Percentiles rank a stretch among this genome's conserved stretches.
phyloP scores from a whole-genome alignment of 164 flowering plant species.

The Malania oleifera region DNA sequence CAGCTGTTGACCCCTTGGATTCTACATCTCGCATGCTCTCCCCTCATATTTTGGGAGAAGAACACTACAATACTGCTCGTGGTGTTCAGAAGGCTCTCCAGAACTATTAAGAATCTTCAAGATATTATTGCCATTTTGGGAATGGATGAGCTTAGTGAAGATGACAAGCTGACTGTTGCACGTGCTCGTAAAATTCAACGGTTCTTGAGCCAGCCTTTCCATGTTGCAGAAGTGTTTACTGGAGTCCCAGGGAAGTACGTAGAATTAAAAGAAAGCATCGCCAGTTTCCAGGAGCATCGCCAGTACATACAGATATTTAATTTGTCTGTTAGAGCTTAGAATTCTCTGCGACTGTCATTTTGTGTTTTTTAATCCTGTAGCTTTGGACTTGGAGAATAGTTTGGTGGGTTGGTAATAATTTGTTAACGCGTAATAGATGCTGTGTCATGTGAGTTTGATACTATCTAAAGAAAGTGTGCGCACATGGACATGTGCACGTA shows the following conservation, averaged over 20 bases:
- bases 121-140: constrained; percentile 99
- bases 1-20: constrained; percentile 94
- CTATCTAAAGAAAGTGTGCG: too few relatives aligned
- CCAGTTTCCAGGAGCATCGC: constrained; percentile 98
- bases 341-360: too few relatives aligned
- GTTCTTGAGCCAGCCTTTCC: constrained; percentile 97
- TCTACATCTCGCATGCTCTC: constrained; percentile 98
- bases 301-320: too few relatives aligned
- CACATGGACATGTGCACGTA: too few relatives aligned
- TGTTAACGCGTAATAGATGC: too few relatives aligned
- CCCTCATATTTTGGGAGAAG: constrained; percentile 88
- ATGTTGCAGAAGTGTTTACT: constrained; percentile 97
- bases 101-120: constrained; percentile 89
- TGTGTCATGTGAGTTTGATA: too few relatives aligned
- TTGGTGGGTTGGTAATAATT: too few relatives aligned
- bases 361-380: too few relatives aligned
- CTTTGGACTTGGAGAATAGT: too few relatives aligned
- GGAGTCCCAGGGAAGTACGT: constrained; percentile 98
- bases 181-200: constrained; percentile 94
- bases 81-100: constrained; percentile 93
- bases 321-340: too few relatives aligned
- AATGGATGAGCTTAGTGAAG: constrained; percentile 99
- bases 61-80: constrained; percentile 94
- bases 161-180: constrained; percentile 91
- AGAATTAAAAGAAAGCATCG: constrained; percentile 87